A percentile compares a stretch with the other conserved stretches of the same genome.
Evolutionary conservation across 2,329 filamentous ascomycete genomes (phyloP).

Genomic region (Exophiala oligosperma): DNA sequence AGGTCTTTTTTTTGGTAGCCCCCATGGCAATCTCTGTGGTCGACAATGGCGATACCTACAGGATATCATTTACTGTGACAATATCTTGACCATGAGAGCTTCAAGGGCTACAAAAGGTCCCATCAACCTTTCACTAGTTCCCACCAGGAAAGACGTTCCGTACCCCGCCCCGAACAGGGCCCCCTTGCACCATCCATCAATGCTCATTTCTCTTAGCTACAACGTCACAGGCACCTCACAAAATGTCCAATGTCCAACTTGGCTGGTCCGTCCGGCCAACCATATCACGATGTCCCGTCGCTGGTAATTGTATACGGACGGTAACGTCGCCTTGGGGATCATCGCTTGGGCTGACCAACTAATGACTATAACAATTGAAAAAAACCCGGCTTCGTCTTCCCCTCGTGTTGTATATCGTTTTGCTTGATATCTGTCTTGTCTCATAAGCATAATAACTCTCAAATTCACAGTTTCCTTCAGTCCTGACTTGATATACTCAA

Average conservation of each 20-base stretch:
- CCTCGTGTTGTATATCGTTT: too few relatives aligned
- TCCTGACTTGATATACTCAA: neutral
- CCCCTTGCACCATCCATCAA: neutral
- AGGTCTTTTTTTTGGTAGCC: neutral
- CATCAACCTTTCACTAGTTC: neutral
- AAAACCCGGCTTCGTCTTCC: neutral
- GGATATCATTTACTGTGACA: neutral
- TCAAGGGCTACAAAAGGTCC: too few relatives aligned
- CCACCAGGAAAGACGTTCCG: neutral
- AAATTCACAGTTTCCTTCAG: neutral
- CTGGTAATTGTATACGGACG: neutral
- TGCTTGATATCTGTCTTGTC: too few relatives aligned
- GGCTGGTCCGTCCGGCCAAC: neutral
- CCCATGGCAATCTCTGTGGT: neutral
- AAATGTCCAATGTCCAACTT: neutral
- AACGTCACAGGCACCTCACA: neutral
- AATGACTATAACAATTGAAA: too few relatives aligned
- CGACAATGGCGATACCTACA: conserved; percentile 2
- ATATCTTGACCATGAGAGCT: too few relatives aligned
- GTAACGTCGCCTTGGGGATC: too few relatives aligned
- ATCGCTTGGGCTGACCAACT: neutral
- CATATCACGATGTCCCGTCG: neutral
- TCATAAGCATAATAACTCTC: too few relatives aligned
- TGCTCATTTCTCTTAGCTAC: neutral
- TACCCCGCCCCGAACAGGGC: neutral